These are phyloP conservation scores for Nigrograna mackinnonii DNA, from an alignment of 2,329 filamentous ascomycete species.

Conservation along the genomic window DNA sequence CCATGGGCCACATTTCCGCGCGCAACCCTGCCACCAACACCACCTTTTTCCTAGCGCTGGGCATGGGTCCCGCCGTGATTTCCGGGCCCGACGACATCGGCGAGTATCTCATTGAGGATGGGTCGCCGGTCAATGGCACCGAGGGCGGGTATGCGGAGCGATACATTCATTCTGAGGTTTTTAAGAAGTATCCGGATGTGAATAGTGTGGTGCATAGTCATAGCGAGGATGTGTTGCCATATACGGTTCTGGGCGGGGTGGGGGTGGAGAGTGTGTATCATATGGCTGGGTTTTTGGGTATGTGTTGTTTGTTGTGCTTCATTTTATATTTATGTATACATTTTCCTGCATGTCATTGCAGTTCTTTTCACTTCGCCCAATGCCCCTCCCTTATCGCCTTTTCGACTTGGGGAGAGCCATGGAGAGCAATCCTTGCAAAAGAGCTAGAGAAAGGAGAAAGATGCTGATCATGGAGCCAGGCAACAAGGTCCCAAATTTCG, in stretches of 20 bases:
- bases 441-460: no score
- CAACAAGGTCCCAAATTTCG: slow-evolving; percentile 24
- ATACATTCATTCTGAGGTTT: slow-evolving; percentile 43
- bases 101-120: slow-evolving; percentile 42
- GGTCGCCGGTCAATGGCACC: slow-evolving; percentile 20
- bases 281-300: slow-evolving; percentile 41
- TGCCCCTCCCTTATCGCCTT: no score
- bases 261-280: slow-evolving; percentile 28
- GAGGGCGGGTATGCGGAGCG: slow-evolving; percentile 37
- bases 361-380: no score
- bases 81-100: slow-evolving; percentile 37
- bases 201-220: slow-evolving; percentile 44
- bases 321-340: no score
- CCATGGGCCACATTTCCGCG: slow-evolving; percentile 57
- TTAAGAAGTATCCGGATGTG: slow-evolving; percentile 41
- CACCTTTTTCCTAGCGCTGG: slow-evolving; percentile 45
- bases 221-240: slow-evolving; percentile 41
- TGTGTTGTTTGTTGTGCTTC: no score
- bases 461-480: slow-evolving; percentile 11
- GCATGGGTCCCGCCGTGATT: slow-evolving; percentile 41
- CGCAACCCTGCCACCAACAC: slow-evolving; percentile 48
- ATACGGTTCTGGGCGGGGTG: slow-evolving; percentile 13
- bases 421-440: no score
- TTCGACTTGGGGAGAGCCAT: no score
- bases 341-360: no score